Evolutionary conservation across 202 grass and related monocot genomes (phyloP).

Genomic region (Setaria italica): DNA sequence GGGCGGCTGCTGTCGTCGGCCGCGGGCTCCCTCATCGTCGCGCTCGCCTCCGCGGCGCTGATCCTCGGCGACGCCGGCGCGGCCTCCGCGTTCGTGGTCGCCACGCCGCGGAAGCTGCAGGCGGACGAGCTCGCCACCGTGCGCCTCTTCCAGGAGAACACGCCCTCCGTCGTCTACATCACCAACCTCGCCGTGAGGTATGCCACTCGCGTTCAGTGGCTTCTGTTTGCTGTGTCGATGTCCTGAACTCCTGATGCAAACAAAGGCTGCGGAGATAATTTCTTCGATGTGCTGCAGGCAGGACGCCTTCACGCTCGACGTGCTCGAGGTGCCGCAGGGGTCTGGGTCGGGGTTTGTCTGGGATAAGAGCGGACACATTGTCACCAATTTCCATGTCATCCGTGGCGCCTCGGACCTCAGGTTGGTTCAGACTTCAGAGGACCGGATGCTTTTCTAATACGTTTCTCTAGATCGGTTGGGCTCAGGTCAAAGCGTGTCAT

Average conservation of each 20-base stretch:
- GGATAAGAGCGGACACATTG: slow-evolving; percentile 86
- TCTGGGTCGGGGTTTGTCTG: slow-evolving; percentile 96
- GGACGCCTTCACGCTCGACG: slow-evolving; percentile 97
- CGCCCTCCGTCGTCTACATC: slow-evolving; percentile 98
- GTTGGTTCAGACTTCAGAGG: slow-evolving; percentile 46
- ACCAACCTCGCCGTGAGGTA: slow-evolving; percentile 92
- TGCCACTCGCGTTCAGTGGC: background rate
- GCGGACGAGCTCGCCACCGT: slow-evolving; percentile 93
- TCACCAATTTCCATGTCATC: slow-evolving; percentile 98
- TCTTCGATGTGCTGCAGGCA: slow-evolving; percentile 54
- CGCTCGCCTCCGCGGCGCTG: slow-evolving; percentile 72
- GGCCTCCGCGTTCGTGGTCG: slow-evolving; percentile 84
- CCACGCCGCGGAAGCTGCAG: slow-evolving; percentile 84
- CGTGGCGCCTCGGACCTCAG: slow-evolving; percentile 92
- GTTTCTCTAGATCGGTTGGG: background rate
- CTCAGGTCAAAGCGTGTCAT: background rate
- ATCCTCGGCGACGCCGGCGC: slow-evolving; percentile 60
- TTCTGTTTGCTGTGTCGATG: background rate
- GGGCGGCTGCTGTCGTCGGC: slow-evolving; percentile 58
- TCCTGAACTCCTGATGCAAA: background rate
- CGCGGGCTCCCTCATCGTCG: slow-evolving; percentile 60
- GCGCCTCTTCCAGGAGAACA: slow-evolving; percentile 95
- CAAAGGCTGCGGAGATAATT: background rate
- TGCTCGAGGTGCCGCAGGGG: slow-evolving; percentile 95
- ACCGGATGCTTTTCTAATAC: background rate